A percentile compares a stretch with the other conserved stretches of the same genome.
phyloP scores from a whole-genome alignment of 176 grass and related monocot genomes.

The Panicum miliaceum region DNA sequence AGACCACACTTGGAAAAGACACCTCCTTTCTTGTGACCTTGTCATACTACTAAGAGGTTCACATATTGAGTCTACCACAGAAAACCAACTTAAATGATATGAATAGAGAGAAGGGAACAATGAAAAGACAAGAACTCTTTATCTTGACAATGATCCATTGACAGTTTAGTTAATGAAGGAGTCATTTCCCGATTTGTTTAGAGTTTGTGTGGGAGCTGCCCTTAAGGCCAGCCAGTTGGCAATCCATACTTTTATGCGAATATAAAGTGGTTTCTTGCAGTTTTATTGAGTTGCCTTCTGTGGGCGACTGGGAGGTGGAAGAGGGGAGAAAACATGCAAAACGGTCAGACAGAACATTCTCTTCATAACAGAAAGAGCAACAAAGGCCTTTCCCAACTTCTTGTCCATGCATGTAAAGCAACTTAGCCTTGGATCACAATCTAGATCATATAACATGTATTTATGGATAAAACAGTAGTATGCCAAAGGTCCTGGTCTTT shows the following conservation, averaged over 20 bases:
- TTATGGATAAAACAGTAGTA: conserved; percentile 7
- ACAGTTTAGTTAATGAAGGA: neutral
- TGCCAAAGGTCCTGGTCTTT: conserved; percentile 15
- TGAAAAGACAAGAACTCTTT: neutral
- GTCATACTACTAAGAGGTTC: neutral
- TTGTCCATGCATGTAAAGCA: neutral
- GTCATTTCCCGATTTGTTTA: neutral
- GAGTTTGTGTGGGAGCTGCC: neutral
- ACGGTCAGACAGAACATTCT: conserved; percentile 1
- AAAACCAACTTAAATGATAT: neutral
- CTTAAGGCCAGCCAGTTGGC: neutral
- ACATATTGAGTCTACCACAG: neutral
- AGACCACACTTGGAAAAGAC: neutral
- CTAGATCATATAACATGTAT: conserved; percentile 2
- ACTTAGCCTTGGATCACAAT: neutral
- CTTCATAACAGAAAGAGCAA: conserved; percentile 3
- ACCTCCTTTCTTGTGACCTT: neutral
- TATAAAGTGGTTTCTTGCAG: neutral
- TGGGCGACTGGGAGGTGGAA: neutral
- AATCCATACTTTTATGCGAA: neutral
- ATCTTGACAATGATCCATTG: neutral
- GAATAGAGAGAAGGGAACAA: neutral
- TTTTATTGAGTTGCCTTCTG: neutral
- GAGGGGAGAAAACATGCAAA: neutral
- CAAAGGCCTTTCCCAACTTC: neutral